A percentile compares a stretch with the other conserved stretches of the same genome.
Conservation (phyloP, 2,329 filamentous ascomycete genomes). For the Aureobasidium vineae region DNA sequence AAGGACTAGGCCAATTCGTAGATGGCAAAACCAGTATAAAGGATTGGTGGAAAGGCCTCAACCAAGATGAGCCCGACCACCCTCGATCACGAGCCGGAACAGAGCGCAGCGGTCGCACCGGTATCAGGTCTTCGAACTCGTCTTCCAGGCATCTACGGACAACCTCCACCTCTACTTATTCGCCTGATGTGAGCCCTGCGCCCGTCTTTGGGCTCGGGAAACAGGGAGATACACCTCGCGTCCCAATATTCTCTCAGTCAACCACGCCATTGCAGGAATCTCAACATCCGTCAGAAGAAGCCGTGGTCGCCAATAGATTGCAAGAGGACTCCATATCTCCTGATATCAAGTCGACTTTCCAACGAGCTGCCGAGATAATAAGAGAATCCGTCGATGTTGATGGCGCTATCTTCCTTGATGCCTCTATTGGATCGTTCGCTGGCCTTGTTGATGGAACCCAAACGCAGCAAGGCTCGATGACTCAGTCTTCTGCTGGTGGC, state of each 20-base stretch:
- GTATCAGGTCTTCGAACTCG: background rate
- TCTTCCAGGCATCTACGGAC: background rate
- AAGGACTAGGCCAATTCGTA: conserved; percentile 31
- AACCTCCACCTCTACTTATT: too few species aligned
- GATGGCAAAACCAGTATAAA: conserved; percentile 27
- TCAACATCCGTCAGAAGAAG: background rate
- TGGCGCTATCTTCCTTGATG: conserved; percentile 46
- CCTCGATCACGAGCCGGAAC: background rate
- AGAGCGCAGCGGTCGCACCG: background rate
- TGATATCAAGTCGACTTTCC: conserved; percentile 39
- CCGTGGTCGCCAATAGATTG: conserved; percentile 28
- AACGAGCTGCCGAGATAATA: conserved; percentile 47
- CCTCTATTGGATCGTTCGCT: conserved; percentile 29
- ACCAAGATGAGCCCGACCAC: background rate
- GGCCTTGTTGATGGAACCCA: conserved; percentile 25
- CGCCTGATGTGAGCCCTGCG: background rate
- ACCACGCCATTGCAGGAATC: background rate
- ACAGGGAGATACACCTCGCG: background rate
- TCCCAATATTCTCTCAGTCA: background rate
- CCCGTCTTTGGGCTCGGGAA: background rate
- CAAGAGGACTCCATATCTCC: conserved; percentile 37
- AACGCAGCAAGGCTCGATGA: background rate
- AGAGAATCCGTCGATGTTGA: conserved; percentile 47
- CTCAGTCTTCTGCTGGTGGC: background rate
- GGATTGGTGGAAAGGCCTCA: conserved; percentile 20